Base-by-base conservation (phyloP, 495 filamentous ascomycete genomes). In the Lophium mytilinum region DNA sequence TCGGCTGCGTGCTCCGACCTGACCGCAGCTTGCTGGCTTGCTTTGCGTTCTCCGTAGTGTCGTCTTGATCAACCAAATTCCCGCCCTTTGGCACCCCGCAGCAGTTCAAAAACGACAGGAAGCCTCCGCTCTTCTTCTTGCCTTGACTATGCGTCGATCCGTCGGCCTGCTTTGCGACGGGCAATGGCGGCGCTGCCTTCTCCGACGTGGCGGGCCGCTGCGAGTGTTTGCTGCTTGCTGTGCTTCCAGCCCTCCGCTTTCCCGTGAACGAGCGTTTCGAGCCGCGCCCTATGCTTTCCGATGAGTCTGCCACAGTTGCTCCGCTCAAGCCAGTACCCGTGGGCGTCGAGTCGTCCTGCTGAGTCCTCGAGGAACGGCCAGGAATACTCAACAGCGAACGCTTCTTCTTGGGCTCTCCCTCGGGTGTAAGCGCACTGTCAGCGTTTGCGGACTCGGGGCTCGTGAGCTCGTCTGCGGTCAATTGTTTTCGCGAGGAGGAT, bases 51-150 rank as follows among this genome's bases (percentile, higher is more conserved):
- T 86, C 69, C 40, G 74, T 64, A 42, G 75, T 66, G 42, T 87
- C 87, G 39, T 83, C 81, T 52, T 73, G 70, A 56, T 82, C 83
- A 39, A 83, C 74, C 3, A 80, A 72, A 54, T 84, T 81, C n/a
- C 80, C 80, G 45, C 80, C 71, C 55, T 83, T 79, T 39, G 83
- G 78, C 30, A 84, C 80, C 33, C 83, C 83, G 69, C 90, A 96
- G 75, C 90, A 96, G 50, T 80, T 84, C 48, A 96, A 74, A 54
- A 93, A 83, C 24, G 87, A 77, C 18, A 94, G 72, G 37, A 96
- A 72, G 9, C 82, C 56, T 50, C 73, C 75, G 69, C 81, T 82
- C 73, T 86, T 88, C 68, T 83, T 86, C 52, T 48, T 48, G 76
- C 69, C 65, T 79, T 82, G 66, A 66, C 58, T 67, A 68, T 46